Evolutionary conservation across 2,329 filamentous ascomycete species (phyloP).

Genomic region (Penicillium crustosum): DNA sequence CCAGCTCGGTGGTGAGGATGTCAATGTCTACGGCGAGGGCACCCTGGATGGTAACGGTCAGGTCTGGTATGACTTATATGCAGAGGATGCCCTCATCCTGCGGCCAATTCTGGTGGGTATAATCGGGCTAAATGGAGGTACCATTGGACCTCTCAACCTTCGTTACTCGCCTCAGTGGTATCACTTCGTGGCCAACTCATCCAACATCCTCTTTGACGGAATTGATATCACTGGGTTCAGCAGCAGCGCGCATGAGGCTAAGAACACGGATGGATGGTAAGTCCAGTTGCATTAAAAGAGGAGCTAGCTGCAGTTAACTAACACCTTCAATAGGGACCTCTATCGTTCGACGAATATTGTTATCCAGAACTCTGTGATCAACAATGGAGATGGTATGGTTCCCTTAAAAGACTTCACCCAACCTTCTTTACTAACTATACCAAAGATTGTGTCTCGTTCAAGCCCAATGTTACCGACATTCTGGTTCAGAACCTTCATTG

Average conservation of each 20-base stretch:
- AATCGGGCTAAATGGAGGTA: constrained; percentile 58
- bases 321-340: constrained; percentile 29
- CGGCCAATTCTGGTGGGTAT: constrained; percentile 60
- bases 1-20: constrained; percentile 63
- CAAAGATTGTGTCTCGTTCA: constrained; percentile 69
- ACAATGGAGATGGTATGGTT: constrained; percentile 60
- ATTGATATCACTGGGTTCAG: constrained; percentile 60
- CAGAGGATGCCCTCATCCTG: constrained; percentile 56
- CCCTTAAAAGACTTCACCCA: accelerated
- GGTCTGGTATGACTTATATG: constrained; percentile 64
- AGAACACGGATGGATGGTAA: constrained; percentile 64
- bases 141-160: constrained; percentile 60
- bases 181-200: constrained; percentile 65
- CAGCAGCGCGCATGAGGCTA: constrained; percentile 54
- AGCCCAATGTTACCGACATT: constrained; percentile 69
- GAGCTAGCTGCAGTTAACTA: not conserved
- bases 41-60: constrained; percentile 65
- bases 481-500: constrained; percentile 66
- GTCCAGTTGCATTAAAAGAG: not conserved
- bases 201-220: constrained; percentile 62
- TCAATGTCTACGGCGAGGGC: constrained; percentile 67
- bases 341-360: constrained; percentile 61
- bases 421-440: constrained; percentile 9
- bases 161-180: constrained; percentile 63
- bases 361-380: constrained; percentile 65